These are phyloP conservation scores for Sporothrix variecibatus DNA, from an alignment of 2,329 filamentous ascomycete genomes.

Conservation along the genomic window DNA sequence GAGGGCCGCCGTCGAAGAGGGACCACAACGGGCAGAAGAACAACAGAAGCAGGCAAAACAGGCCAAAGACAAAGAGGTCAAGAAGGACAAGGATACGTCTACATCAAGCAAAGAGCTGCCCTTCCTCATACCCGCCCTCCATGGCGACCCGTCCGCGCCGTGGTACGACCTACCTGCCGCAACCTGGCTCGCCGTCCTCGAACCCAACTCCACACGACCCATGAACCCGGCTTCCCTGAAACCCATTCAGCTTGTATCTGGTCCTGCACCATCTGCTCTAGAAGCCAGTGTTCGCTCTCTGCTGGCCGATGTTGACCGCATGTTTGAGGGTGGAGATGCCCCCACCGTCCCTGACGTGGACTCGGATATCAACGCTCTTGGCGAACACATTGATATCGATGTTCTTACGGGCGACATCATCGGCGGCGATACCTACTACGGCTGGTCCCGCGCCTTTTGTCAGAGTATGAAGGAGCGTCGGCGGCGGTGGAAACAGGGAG, in stretches of 20 bases:
- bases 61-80: not conserved
- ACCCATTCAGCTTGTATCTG: conserved; percentile 68
- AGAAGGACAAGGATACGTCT: conserved; percentile 35
- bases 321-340: conserved; percentile 56
- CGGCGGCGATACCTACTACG: conserved; percentile 77
- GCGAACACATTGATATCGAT: conserved; percentile 66
- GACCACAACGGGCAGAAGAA: conserved; percentile 20
- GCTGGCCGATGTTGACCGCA: conserved; percentile 66
- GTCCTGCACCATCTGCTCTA: conserved; percentile 67
- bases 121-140: conserved; percentile 71
- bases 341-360: conserved; percentile 47
- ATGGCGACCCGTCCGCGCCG: conserved; percentile 71
- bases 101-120: conserved; percentile 48
- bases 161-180: conserved; percentile 84
- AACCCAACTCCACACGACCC: conserved; percentile 72
- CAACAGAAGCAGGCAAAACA: conserved; percentile 37
- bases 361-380: conserved; percentile 73
- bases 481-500: conserved; percentile 34
- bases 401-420: conserved; percentile 66
- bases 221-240: conserved; percentile 72
- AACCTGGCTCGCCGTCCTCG: conserved; percentile 77
- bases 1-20: conserved; percentile 55
- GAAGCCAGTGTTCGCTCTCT: conserved; percentile 69
- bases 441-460: conserved; percentile 81
- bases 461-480: conserved; percentile 71